phyloP scores from a whole-genome alignment of 2,329 filamentous ascomycete species.

The Chrysoporthe puriensis region DNA sequence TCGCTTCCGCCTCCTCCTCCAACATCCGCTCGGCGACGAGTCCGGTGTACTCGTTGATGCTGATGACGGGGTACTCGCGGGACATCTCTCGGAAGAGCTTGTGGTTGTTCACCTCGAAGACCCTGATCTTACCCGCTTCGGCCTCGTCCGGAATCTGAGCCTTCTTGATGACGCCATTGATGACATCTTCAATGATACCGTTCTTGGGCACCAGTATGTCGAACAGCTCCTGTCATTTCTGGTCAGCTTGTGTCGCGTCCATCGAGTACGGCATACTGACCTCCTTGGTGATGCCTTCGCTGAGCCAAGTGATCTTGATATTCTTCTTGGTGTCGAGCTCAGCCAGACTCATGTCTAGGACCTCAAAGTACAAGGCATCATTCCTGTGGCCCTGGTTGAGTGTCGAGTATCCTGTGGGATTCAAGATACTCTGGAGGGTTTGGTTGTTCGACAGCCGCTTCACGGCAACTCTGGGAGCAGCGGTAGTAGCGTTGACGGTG shows the following conservation, averaged over 20 bases:
- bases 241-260: constrained; percentile 33
- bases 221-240: constrained; percentile 64
- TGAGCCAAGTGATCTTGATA: constrained; percentile 81
- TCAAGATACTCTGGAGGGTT: constrained; percentile 79
- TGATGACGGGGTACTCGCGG: constrained; percentile 72
- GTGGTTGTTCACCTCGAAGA: constrained; percentile 82
- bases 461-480: constrained; percentile 76
- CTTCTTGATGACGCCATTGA: constrained; percentile 78
- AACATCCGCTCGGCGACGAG: constrained; percentile 83
- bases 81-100: constrained; percentile 82
- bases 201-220: constrained; percentile 89
- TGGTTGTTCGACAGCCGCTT: constrained; percentile 68
- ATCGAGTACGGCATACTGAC: constrained; percentile 50
- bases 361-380: constrained; percentile 88
- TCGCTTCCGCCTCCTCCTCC: constrained; percentile 67
- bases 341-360: constrained; percentile 90
- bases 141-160: constrained; percentile 75
- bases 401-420: constrained; percentile 72
- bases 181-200: constrained; percentile 77
- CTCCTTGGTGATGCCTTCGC: constrained; percentile 90
- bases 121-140: constrained; percentile 69
- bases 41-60: constrained; percentile 82
- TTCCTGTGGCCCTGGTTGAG: constrained; percentile 70
- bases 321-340: constrained; percentile 93
- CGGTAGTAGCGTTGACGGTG: constrained; percentile 76